These are phyloP conservation scores for Wallacemonas collosoma DNA, from an alignment of 208 protist genomes.

Conservation along the genomic window DNA sequence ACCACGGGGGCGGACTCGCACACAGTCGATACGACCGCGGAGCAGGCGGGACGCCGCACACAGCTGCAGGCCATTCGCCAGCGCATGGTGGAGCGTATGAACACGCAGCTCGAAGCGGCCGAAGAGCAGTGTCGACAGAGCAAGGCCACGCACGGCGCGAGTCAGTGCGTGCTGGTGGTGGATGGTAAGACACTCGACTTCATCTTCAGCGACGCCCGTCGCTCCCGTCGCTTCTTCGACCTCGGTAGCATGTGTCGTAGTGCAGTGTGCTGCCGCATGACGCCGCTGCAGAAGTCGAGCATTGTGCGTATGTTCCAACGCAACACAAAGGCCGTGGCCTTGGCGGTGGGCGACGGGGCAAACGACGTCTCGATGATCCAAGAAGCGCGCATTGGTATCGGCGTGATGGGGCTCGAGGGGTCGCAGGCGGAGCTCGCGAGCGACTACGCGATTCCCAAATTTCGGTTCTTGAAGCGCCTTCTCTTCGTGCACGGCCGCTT, in stretches of 20 bases:
- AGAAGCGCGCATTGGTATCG: constrained; percentile 93
- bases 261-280: constrained; percentile 87
- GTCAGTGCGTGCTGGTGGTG: constrained; percentile 64
- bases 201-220: constrained; percentile 53
- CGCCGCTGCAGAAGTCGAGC: constrained; percentile 78
- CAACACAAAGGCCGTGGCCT: constrained; percentile 46
- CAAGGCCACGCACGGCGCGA: constrained; percentile 18
- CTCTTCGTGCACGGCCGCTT: constrained; percentile 95
- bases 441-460: constrained; percentile 94
- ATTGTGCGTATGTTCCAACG: constrained; percentile 73
- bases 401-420: constrained; percentile 96
- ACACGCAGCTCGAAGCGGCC: constrained; percentile 34
- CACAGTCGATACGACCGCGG: neutral
- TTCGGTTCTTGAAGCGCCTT: constrained; percentile 87
- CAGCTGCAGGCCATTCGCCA: constrained; percentile 7
- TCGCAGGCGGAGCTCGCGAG: constrained; percentile 91
- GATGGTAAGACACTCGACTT: constrained; percentile 78
- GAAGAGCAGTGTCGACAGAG: constrained; percentile 28
- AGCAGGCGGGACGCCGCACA: constrained; percentile 1
- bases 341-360: constrained; percentile 87
- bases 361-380: constrained; percentile 96
- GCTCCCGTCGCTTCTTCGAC: constrained; percentile 59
- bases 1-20: neutral
- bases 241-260: constrained; percentile 60
- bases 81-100: constrained; percentile 27